Evolutionary conservation across 345 rosid genomes (phyloP).

Genomic region (Acer campestre): DNA sequence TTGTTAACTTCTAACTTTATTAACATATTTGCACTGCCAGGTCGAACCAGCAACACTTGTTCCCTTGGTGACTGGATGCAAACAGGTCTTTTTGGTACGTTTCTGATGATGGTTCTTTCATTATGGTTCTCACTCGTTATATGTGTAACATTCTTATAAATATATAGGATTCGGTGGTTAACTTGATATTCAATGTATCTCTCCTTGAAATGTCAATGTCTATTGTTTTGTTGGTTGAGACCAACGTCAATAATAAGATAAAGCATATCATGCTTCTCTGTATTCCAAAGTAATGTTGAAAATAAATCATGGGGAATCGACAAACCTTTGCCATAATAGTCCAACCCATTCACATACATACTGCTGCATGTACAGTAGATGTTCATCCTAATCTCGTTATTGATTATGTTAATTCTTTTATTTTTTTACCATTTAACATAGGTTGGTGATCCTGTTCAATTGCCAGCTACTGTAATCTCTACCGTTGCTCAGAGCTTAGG

Average conservation of each 20-base stretch:
- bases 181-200: neutral
- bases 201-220: neutral
- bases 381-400: slow-evolving; percentile 8
- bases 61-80: slow-evolving; percentile 91
- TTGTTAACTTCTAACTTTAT: neutral
- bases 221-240: neutral
- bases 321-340: neutral
- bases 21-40: slow-evolving; percentile 38
- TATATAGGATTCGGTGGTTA: neutral
- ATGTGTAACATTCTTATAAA: neutral
- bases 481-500: slow-evolving; percentile 70
- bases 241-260: neutral
- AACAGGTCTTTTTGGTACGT: slow-evolving; percentile 94
- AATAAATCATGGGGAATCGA: neutral
- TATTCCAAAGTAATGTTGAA: neutral
- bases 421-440: slow-evolving; percentile 28
- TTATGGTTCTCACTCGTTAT: neutral
- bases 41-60: slow-evolving; percentile 98
- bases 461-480: slow-evolving; percentile 98
- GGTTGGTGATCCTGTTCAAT: slow-evolving; percentile 98
- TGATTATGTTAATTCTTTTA: slow-evolving; percentile 7
- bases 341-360: neutral
- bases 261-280: neutral
- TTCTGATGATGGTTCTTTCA: neutral
- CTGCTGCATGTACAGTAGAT: slow-evolving; percentile 9